Evolutionary conservation across 1,139 yeast species (phyloP).

Genomic region (Meyerozyma guilliermondii): DNA sequence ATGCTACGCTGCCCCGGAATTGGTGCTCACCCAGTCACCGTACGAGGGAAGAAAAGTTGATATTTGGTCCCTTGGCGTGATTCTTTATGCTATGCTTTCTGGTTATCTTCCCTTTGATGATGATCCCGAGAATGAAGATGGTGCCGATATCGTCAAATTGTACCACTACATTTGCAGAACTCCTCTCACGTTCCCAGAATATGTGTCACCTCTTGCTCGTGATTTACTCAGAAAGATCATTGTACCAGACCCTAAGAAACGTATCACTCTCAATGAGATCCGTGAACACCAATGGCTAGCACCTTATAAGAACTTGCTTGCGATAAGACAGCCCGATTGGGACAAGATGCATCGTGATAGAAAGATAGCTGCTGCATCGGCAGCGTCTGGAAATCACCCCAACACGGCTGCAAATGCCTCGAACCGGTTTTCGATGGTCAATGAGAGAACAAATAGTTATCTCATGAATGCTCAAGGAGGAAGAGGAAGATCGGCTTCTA

Average conservation of each 20-base stretch:
- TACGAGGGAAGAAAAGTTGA: slow-evolving; percentile 95
- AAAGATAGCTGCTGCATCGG: slow-evolving; percentile 13
- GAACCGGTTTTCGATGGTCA: slow-evolving; percentile 44
- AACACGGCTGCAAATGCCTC: slow-evolving; percentile 6
- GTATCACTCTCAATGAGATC: slow-evolving; percentile 66
- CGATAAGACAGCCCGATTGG: slow-evolving; percentile 89
- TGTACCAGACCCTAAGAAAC: slow-evolving; percentile 78
- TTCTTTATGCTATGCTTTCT: slow-evolving; percentile 92
- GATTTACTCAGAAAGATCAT: slow-evolving; percentile 81
- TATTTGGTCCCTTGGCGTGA: slow-evolving; percentile 96
- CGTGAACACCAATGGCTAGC: slow-evolving; percentile 84
- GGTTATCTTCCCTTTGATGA: slow-evolving; percentile 98
- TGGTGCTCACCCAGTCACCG: slow-evolving; percentile 81
- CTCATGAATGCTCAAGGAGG: slow-evolving; percentile 22
- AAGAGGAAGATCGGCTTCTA: slow-evolving; percentile 6
- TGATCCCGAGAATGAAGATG: slow-evolving; percentile 95
- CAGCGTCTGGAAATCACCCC: slow-evolving; percentile 4
- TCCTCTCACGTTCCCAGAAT: slow-evolving; percentile 92
- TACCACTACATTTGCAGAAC: slow-evolving; percentile 90
- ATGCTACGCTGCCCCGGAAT: slow-evolving; percentile 97
- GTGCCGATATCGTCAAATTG: slow-evolving; percentile 84
- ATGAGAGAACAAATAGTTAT: slow-evolving; percentile 38
- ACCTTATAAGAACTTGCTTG: slow-evolving; percentile 73
- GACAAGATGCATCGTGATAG: slow-evolving; percentile 49
- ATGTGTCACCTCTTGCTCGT: slow-evolving; percentile 85